Conservation (phyloP, 1,284 basidiomycete species). For the Malassezia sp. region DNA sequence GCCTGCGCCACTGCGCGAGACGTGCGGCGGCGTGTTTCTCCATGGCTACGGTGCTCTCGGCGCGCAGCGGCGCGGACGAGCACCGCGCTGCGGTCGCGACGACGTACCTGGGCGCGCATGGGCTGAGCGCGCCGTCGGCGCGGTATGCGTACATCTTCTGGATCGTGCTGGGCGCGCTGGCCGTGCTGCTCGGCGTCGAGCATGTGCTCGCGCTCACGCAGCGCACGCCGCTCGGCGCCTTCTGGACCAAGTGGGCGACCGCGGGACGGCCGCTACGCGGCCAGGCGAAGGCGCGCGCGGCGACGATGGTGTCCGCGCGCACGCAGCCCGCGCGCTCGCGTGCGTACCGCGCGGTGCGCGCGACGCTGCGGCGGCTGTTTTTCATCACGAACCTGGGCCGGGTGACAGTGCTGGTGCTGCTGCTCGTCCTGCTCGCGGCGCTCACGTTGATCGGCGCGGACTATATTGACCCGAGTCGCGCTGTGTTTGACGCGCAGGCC, state of each 20-base stretch:
- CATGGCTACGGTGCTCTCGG: background rate
- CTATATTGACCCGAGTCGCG: conserved; percentile 57
- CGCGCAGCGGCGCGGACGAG: too few relatives aligned
- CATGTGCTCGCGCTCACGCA: conserved; percentile 40
- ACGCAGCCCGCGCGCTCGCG: background rate
- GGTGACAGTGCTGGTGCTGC: conserved; percentile 24
- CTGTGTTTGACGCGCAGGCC: conserved; percentile 26
- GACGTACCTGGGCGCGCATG: conserved; percentile 47
- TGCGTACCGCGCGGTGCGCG: background rate
- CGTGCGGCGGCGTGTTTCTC: background rate
- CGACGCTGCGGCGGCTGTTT: conserved; percentile 20
- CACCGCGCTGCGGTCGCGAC: background rate
- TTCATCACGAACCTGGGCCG: conserved; percentile 31
- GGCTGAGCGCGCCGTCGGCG: conserved; percentile 47
- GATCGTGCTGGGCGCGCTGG: conserved; percentile 41
- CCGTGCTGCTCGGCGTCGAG: conserved; percentile 37
- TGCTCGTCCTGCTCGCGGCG: conserved; percentile 27
- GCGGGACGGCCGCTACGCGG: conserved; percentile 21
- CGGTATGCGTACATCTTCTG: conserved; percentile 49
- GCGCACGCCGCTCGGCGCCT: conserved; percentile 29
- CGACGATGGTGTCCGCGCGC: background rate
- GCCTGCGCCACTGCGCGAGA: background rate
- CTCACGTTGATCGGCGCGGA: conserved; percentile 58
- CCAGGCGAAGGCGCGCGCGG: background rate
- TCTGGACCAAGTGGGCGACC: conserved; percentile 37